A percentile compares a stretch with the other conserved stretches of the same genome.
phyloP scores from a whole-genome alignment of 2,329 filamentous ascomycete genomes.

The Dothideomycetidae sp. region DNA sequence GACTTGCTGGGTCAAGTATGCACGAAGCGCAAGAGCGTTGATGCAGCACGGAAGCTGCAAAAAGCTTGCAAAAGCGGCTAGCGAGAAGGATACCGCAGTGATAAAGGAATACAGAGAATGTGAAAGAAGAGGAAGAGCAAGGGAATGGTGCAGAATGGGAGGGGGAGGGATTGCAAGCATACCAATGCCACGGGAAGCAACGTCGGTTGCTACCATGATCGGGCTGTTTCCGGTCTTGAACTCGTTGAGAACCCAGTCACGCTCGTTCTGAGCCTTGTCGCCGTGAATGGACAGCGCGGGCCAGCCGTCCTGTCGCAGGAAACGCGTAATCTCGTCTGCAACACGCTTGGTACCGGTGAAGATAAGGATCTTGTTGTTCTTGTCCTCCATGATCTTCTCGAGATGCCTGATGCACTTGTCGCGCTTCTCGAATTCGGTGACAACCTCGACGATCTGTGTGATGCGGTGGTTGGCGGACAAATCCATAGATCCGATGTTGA shows the following conservation, averaged over 20 bases:
- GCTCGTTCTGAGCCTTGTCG: conserved; percentile 98
- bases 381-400: conserved; percentile 95
- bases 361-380: conserved; percentile 86
- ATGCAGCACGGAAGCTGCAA: conserved; percentile 63
- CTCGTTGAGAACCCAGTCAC: conserved; percentile 98
- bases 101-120: conserved; percentile 15
- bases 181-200: conserved; percentile 99
- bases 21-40: conserved; percentile 70
- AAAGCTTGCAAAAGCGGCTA: conserved; percentile 43
- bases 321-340: conserved; percentile 92
- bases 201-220: conserved; percentile 99
- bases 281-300: conserved; percentile 96
- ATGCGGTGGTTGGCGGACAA: conserved; percentile 95
- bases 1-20: conserved; percentile 52
- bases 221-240: conserved; percentile 99
- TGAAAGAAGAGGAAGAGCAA: conserved; percentile 22
- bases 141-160: conserved; percentile 24
- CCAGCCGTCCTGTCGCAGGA: conserved; percentile 96
- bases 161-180: conserved; percentile 57
- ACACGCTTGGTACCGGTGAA: conserved; percentile 82
- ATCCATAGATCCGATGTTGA: conserved; percentile 95
- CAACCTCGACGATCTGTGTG: conserved; percentile 92
- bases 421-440: conserved; percentile 93
- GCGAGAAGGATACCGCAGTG: conserved; percentile 12
- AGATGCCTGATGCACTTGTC: conserved; percentile 95